These are phyloP conservation scores for Sclerotinia glacialis DNA, from an alignment of 2,329 filamentous ascomycete genomes.

Conservation along the genomic window DNA sequence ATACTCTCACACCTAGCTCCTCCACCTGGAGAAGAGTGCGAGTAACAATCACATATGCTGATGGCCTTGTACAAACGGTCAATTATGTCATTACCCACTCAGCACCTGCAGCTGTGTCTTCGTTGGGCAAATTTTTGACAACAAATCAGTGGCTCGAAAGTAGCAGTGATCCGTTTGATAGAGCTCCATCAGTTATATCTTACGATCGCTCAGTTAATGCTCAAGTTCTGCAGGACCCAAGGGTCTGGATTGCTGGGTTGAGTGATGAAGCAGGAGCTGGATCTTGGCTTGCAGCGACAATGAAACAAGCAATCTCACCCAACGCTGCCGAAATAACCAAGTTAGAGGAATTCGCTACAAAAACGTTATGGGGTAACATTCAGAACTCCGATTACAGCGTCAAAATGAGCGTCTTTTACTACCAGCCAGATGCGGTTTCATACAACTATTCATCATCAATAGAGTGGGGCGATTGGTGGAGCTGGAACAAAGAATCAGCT, in stretches of 20 bases:
- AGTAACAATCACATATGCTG: slow-evolving; percentile 48
- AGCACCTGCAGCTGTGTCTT: slow-evolving; percentile 44
- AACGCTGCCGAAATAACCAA: slow-evolving; percentile 48
- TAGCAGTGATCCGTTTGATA: slow-evolving; percentile 51
- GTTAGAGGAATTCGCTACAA: slow-evolving; percentile 53
- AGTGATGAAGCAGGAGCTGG: slow-evolving; percentile 59
- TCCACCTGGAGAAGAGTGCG: slow-evolving; percentile 50
- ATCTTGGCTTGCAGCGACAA: slow-evolving; percentile 52
- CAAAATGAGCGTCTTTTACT: slow-evolving; percentile 56
- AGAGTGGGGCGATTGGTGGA: slow-evolving; percentile 51
- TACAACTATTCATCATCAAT: slow-evolving; percentile 47
- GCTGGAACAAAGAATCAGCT: slow-evolving; percentile 50
- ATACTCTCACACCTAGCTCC: slow-evolving; percentile 45
- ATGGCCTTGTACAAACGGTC: slow-evolving; percentile 50
- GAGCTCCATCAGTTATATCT: slow-evolving; percentile 54
- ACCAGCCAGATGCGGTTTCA: slow-evolving; percentile 46
- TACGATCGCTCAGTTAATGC: slow-evolving; percentile 51
- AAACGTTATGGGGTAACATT: slow-evolving; percentile 50
- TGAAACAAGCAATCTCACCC: slow-evolving; percentile 55
- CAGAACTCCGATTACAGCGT: slow-evolving; percentile 50
- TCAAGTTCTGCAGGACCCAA: slow-evolving; percentile 47
- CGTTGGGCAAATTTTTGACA: slow-evolving; percentile 53
- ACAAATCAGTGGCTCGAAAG: slow-evolving; percentile 53
- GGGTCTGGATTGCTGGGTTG: slow-evolving; percentile 58
- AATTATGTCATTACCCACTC: slow-evolving; percentile 56